A percentile compares a stretch with the other conserved stretches of the same genome.
phyloP scores from a whole-genome alignment of 1,139 yeast genomes.

The Blastobotrys capitulatus region DNA sequence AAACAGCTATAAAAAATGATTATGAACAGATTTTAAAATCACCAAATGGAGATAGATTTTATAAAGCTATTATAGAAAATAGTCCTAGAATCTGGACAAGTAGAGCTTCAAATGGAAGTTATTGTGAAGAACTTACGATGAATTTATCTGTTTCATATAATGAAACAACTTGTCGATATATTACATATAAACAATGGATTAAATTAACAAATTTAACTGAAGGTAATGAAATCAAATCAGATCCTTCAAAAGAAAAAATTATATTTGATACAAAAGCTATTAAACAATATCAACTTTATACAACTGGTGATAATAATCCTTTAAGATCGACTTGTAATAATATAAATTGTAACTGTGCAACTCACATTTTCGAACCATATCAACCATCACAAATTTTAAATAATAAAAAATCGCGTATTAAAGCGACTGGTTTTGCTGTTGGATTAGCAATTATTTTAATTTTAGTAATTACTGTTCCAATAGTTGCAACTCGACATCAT shows the following conservation, averaged over 20 bases:
- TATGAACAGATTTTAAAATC: neutral
- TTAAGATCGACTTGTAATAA: conserved; percentile 1
- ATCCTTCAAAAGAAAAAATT: neutral
- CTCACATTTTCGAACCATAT: neutral
- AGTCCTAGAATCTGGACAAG: conserved; percentile 7
- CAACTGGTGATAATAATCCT: neutral
- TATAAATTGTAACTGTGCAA: conserved; percentile 6
- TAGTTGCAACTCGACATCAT: conserved; percentile 3
- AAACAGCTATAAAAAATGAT: neutral
- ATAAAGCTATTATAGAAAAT: conserved; percentile 1
- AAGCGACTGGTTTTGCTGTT: conserved; percentile 2
- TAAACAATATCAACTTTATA: conserved; percentile 4
- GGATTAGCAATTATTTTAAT: neutral
- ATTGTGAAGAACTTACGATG: conserved; percentile 4
- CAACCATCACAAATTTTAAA: neutral
- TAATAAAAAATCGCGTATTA: neutral
- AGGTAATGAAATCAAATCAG: neutral
- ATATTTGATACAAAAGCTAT: conserved; percentile 7
- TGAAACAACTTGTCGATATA: conserved; percentile 3
- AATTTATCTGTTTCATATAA: neutral
- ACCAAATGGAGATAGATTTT: conserved; percentile 3
- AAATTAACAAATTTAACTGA: conserved; percentile 6
- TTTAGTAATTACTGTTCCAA: conserved; percentile 6
- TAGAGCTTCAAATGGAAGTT: conserved; percentile 4
- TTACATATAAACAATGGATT: conserved; percentile 5